These are phyloP conservation scores for Saccharomyces cerevisiae DNA, from an alignment of 805 yeast genomes.

Conservation along the genomic window DNA sequence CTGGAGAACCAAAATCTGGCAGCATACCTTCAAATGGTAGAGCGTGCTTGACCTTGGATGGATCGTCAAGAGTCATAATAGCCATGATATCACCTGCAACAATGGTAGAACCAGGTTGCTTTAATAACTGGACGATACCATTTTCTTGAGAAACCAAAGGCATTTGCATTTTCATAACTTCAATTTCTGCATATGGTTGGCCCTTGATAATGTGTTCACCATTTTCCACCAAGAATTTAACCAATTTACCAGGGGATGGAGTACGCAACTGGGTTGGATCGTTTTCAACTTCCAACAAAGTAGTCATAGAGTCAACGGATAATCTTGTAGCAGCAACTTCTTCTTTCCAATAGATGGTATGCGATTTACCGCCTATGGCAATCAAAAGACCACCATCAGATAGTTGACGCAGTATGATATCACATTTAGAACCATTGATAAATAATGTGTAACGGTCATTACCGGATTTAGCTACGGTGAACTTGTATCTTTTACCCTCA, in stretches of 20 bases:
- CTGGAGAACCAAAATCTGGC: conserved; percentile 81
- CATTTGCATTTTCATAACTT: conserved; percentile 99
- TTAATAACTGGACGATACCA: conserved; percentile 84
- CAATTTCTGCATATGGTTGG: conserved; percentile 95
- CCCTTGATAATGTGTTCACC: conserved; percentile 92
- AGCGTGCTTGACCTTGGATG: conserved; percentile 95
- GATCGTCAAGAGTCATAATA: conserved; percentile 89
- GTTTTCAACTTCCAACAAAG: conserved; percentile 86
- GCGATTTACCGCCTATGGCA: conserved; percentile 86
- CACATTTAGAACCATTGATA: conserved; percentile 86
- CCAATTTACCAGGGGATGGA: conserved; percentile 97
- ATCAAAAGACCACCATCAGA: conserved; percentile 91
- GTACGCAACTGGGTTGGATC: conserved; percentile 98
- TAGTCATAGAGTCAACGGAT: conserved; percentile 92
- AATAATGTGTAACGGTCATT: conserved; percentile 78
- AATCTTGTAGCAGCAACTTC: conserved; percentile 92
- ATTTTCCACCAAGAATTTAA: conserved; percentile 83
- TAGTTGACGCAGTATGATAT: conserved; percentile 78
- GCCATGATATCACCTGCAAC: conserved; percentile 96
- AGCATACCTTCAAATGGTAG: conserved; percentile 89
- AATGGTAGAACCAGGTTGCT: conserved; percentile 97
- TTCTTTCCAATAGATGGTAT: conserved; percentile 94
- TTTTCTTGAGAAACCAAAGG: conserved; percentile 89
- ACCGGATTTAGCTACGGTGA: conserved; percentile 91
- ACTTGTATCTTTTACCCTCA: conserved; percentile 86